Percentiles rank a stretch among this genome's conserved stretches.
These are phyloP conservation scores for Phytophthora brassicae DNA, from an alignment of 352 stramenopile species.

Conservation along the genomic window DNA sequence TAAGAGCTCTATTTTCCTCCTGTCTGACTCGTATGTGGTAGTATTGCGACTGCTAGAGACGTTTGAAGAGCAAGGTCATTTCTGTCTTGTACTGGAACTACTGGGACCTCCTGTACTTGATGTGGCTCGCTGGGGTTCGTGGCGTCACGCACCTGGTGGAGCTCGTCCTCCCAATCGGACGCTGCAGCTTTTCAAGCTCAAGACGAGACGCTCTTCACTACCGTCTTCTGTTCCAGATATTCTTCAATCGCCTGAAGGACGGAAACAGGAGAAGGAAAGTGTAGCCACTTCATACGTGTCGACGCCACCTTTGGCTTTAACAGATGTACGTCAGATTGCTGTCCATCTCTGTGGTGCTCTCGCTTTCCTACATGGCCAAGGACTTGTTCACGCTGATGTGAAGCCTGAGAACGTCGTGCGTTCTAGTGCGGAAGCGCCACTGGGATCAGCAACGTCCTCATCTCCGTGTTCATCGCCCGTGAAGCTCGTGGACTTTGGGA, in stretches of 20 bases:
- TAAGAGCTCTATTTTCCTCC: too few species aligned
- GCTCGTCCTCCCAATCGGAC: constrained; percentile 12
- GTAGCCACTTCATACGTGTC: constrained; percentile 4
- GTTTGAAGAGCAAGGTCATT: constrained; percentile 55
- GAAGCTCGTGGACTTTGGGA: constrained; percentile 81
- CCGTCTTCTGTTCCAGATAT: constrained; percentile 1
- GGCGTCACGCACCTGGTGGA: constrained; percentile 85
- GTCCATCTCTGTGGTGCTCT: constrained; percentile 68
- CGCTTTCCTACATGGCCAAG: constrained; percentile 58
- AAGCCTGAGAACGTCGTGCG: constrained; percentile 77
- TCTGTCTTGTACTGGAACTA: constrained; percentile 74
- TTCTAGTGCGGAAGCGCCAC: constrained; percentile 15
- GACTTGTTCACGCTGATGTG: constrained; percentile 72
- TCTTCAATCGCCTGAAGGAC: constrained; percentile 9
- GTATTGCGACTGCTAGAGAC: constrained; percentile 58
- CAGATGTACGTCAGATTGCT: constrained; percentile 51
- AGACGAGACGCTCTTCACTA: constrained; percentile 13
- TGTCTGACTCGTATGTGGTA: constrained; percentile 11
- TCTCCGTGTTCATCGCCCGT: constrained; percentile 28
- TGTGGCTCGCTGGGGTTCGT: constrained; percentile 91
- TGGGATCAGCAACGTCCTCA: constrained; percentile 8
- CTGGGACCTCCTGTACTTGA: constrained; percentile 90
- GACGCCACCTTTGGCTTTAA: constrained; percentile 34
- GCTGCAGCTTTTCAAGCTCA: constrained; percentile 28
- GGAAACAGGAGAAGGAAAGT: constrained; percentile 1